These are phyloP conservation scores for Harringtonia aguacate DNA, from an alignment of 2,329 filamentous ascomycete genomes.

Conservation along the genomic window DNA sequence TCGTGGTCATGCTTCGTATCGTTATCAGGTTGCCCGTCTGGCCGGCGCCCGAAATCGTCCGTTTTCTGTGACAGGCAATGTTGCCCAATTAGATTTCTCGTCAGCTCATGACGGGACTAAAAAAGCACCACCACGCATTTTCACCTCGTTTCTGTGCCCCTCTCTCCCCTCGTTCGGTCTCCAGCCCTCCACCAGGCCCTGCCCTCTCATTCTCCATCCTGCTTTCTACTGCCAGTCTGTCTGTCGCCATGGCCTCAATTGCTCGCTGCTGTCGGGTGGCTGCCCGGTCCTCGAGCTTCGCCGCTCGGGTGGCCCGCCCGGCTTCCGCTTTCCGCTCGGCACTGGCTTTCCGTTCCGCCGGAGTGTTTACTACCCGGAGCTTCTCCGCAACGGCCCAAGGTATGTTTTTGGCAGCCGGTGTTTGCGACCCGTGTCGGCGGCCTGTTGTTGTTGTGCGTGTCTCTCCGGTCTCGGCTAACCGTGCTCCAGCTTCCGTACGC, in stretches of 20 bases:
- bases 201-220: background rate
- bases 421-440: background rate
- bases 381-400: constrained; percentile 36
- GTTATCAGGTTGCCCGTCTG: background rate
- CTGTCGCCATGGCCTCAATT: constrained; percentile 48
- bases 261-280: constrained; percentile 39
- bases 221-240: background rate
- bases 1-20: too few species aligned
- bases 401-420: constrained; percentile 13
- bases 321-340: constrained; percentile 17
- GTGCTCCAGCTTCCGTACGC: constrained; percentile 39
- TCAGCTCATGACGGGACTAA: background rate
- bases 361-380: constrained; percentile 27
- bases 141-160: background rate
- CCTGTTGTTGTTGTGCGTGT: constrained; percentile 1
- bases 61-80: background rate
- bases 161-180: background rate
- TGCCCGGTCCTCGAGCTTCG: constrained; percentile 33
- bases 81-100: constrained; percentile 4
- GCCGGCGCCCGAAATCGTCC: constrained; percentile 8
- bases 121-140: background rate
- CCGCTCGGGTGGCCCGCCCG: constrained; percentile 24
- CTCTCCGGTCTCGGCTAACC: constrained; percentile 2
- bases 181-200: background rate
- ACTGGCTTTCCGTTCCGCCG: constrained; percentile 23